phyloP scores from a whole-genome alignment of 2,329 filamentous ascomycete genomes.

The Aureobasidium leucospermi region DNA sequence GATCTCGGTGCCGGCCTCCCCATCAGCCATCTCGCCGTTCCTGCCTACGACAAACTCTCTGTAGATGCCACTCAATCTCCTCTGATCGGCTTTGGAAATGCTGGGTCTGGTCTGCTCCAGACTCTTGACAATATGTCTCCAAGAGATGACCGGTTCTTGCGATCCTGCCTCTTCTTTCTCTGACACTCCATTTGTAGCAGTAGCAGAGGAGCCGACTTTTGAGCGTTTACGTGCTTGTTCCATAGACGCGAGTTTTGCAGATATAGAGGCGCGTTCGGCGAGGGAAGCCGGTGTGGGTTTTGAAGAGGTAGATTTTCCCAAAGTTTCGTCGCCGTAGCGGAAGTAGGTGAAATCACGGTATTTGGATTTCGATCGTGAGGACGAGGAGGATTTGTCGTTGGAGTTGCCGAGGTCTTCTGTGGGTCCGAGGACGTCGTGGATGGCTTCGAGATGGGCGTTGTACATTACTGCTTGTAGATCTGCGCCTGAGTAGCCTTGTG shows the following conservation, averaged over 20 bases:
- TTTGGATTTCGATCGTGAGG: constrained; percentile 14
- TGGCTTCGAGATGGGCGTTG: constrained; percentile 93
- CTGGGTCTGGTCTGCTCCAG: constrained; percentile 71
- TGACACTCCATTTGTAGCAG: not conserved
- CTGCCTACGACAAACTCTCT: constrained; percentile 85
- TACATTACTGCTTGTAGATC: constrained; percentile 93
- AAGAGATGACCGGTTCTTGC: constrained; percentile 72
- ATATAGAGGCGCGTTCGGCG: constrained; percentile 71
- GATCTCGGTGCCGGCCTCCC: constrained; percentile 85
- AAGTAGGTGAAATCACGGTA: constrained; percentile 68
- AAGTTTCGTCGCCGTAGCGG: constrained; percentile 58
- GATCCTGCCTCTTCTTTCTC: constrained; percentile 21
- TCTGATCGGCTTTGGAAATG: constrained; percentile 71
- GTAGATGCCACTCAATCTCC: constrained; percentile 73
- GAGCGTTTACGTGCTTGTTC: constrained; percentile 62
- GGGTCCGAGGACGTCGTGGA: constrained; percentile 75
- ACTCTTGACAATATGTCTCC: constrained; percentile 74
- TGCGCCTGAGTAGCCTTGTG: constrained; percentile 86
- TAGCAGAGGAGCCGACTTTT: constrained; percentile 26
- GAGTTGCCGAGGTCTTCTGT: constrained; percentile 28
- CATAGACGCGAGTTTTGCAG: constrained; percentile 73
- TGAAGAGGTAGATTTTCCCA: constrained; percentile 27
- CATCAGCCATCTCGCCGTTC: constrained; percentile 91
- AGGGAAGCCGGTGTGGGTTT: constrained; percentile 49
- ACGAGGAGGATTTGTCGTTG: constrained; percentile 19